Conservation (phyloP, 2,329 filamentous ascomycete genomes). For the Rhynchosporium agropyri region DNA sequence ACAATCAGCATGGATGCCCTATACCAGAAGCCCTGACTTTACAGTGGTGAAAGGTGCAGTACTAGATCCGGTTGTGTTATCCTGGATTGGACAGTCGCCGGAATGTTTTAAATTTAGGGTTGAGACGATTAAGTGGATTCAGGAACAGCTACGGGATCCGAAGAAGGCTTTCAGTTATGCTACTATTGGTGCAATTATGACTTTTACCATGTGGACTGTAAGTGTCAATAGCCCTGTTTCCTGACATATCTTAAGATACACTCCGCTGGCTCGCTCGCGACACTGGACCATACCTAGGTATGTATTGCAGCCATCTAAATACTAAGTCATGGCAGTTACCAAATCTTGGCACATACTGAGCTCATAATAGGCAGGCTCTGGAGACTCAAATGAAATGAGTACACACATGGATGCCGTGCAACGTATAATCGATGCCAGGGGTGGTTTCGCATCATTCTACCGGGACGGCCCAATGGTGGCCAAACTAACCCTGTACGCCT, state of each 20-base stretch:
- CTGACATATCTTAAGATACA: background rate
- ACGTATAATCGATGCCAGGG: constrained; percentile 24
- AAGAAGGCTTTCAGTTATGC: constrained; percentile 19
- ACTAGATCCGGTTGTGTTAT: constrained; percentile 18
- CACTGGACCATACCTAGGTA: background rate
- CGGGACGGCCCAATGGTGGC: constrained; percentile 21
- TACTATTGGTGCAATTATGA: constrained; percentile 29
- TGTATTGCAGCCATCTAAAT: constrained; percentile 9
- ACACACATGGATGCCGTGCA: constrained; percentile 29
- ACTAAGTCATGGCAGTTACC: constrained; percentile 13
- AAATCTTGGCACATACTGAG: constrained; percentile 13
- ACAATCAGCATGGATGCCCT: constrained; percentile 30
- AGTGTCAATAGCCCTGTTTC: constrained; percentile 6
- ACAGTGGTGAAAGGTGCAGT: constrained; percentile 24
- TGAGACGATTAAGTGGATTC: constrained; percentile 29
- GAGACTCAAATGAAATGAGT: constrained; percentile 24
- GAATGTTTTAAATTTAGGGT: constrained; percentile 28
- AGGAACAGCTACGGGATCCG: constrained; percentile 20
- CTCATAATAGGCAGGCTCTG: constrained; percentile 24
- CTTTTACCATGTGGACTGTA: constrained; percentile 31
- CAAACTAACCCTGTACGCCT: constrained; percentile 26
- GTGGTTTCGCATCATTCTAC: constrained; percentile 23
- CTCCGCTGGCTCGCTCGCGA: constrained; percentile 1
- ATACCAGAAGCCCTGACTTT: constrained; percentile 24
- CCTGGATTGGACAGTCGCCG: constrained; percentile 26